Evolutionary conservation across 305 asterid genomes (phyloP).

Genomic region (Fraxinus baroniana): DNA sequence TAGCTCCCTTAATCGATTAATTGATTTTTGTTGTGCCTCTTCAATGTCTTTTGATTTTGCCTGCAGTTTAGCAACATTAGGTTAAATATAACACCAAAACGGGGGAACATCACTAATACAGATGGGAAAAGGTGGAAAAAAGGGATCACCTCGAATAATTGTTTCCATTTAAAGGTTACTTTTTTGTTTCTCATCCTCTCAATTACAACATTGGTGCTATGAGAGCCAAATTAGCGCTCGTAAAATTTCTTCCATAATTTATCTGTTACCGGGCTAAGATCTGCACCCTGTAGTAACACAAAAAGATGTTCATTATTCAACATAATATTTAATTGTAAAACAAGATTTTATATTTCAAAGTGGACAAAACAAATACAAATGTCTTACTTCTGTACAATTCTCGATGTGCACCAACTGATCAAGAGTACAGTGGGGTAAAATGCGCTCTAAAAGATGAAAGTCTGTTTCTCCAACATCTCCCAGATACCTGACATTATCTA

Average conservation of each 20-base stretch:
- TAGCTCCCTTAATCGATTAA: slow-evolving; percentile 49
- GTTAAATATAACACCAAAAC: slow-evolving; percentile 21
- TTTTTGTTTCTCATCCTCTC: slow-evolving; percentile 49
- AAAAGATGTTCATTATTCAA: background rate
- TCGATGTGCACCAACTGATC: slow-evolving; percentile 73
- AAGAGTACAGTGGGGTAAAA: slow-evolving; percentile 67
- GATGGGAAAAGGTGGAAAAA: slow-evolving; percentile 12
- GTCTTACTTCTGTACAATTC: slow-evolving; percentile 59
- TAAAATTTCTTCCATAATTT: slow-evolving; percentile 66
- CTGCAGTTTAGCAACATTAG: slow-evolving; percentile 40
- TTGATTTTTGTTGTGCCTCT: slow-evolving; percentile 42
- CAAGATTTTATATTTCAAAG: background rate
- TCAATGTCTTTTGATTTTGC: slow-evolving; percentile 58
- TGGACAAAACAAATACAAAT: background rate
- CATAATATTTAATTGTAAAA: slow-evolving; percentile 4
- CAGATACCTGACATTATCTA: slow-evolving; percentile 71
- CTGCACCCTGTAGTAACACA: slow-evolving; percentile 60
- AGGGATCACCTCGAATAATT: slow-evolving; percentile 56
- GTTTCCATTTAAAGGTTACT: slow-evolving; percentile 59
- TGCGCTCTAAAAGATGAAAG: slow-evolving; percentile 62
- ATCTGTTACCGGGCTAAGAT: slow-evolving; percentile 80
- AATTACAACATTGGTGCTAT: slow-evolving; percentile 38
- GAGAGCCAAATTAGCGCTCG: slow-evolving; percentile 53
- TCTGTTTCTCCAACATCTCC: slow-evolving; percentile 93
- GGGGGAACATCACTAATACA: background rate